phyloP scores from a whole-genome alignment of 306 rosid genomes.

The Amphicarpaea edgeworthii region DNA sequence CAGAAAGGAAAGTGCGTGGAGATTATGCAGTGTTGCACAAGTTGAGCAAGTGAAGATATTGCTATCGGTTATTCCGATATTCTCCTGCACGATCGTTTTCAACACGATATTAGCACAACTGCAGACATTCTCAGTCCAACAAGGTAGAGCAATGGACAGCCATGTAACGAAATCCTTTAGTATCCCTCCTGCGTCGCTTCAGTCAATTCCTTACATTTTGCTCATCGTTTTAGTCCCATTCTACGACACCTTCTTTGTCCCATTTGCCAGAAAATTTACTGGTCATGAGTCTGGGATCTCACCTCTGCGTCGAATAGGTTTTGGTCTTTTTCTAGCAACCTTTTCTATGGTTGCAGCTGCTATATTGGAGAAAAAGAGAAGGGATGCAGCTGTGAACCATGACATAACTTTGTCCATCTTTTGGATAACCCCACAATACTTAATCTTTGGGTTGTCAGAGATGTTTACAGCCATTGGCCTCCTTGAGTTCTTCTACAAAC shows the following conservation, averaged over 20 bases:
- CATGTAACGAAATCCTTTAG: constrained; percentile 67
- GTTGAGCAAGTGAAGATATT: constrained; percentile 83
- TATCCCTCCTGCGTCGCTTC: constrained; percentile 95
- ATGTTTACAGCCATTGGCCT: constrained; percentile 92
- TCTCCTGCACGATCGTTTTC: constrained; percentile 94
- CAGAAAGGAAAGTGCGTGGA: constrained; percentile 85
- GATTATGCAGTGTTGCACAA: constrained; percentile 72
- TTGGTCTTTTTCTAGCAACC: constrained; percentile 83
- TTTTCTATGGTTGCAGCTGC: constrained; percentile 97
- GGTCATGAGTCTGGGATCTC: constrained; percentile 88
- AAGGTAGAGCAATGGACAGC: constrained; percentile 87
- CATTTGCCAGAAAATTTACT: constrained; percentile 76
- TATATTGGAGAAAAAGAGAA: constrained; percentile 76
- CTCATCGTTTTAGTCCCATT: constrained; percentile 83
- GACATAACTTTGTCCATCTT: constrained; percentile 73
- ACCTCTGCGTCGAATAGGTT: constrained; percentile 78
- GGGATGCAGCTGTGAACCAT: constrained; percentile 61
- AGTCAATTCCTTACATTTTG: constrained; percentile 86
- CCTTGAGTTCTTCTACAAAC: constrained; percentile 89
- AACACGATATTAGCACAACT: constrained; percentile 97
- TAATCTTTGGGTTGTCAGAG: constrained; percentile 91
- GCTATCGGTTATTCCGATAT: constrained; percentile 81
- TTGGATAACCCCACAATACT: constrained; percentile 96
- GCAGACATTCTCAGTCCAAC: constrained; percentile 97
- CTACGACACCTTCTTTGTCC: constrained; percentile 84